phyloP scores from a whole-genome alignment of 192 early-diverging fungal species.

The Coemansia nantahalensis region DNA sequence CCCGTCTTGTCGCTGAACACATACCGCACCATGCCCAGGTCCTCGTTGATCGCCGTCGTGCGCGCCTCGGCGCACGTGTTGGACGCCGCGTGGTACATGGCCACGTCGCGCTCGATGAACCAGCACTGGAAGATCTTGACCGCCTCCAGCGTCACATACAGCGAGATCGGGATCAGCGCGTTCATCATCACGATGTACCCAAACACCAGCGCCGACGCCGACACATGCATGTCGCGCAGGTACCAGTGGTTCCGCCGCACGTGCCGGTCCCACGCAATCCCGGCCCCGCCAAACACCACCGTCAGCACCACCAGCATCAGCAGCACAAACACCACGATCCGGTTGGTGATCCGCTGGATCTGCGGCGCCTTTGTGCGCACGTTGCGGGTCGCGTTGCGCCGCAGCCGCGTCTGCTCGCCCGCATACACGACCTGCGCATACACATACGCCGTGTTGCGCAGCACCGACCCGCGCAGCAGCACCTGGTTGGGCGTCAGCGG shows the following conservation, averaged over 20 bases:
- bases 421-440: conserved; percentile 75
- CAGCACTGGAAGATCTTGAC: conserved; percentile 90
- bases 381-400: conserved; percentile 68
- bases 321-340: conserved; percentile 71
- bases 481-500: conserved; percentile 79
- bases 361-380: conserved; percentile 71
- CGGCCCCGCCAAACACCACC: conserved; percentile 53
- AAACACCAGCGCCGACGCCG: conserved; percentile 49
- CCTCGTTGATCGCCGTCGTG: conserved; percentile 90
- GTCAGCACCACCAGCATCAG: conserved; percentile 58
- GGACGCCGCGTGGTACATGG: conserved; percentile 82
- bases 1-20: conserved; percentile 98
- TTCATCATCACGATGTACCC: conserved; percentile 85
- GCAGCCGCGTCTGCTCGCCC: conserved; percentile 67
- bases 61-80: conserved; percentile 79
- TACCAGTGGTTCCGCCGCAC: conserved; percentile 55
- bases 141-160: conserved; percentile 91
- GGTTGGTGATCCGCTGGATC: conserved; percentile 75
- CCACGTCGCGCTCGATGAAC: conserved; percentile 86
- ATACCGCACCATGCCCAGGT: conserved; percentile 94
- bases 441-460: conserved; percentile 79
- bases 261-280: conserved; percentile 50
- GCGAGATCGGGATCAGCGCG: conserved; percentile 93
- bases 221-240: conserved; percentile 28
- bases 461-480: conserved; percentile 78